These are phyloP conservation scores for Russula sp. DNA, from an alignment of 768 basidiomycete genomes.

Conservation along the genomic window DNA sequence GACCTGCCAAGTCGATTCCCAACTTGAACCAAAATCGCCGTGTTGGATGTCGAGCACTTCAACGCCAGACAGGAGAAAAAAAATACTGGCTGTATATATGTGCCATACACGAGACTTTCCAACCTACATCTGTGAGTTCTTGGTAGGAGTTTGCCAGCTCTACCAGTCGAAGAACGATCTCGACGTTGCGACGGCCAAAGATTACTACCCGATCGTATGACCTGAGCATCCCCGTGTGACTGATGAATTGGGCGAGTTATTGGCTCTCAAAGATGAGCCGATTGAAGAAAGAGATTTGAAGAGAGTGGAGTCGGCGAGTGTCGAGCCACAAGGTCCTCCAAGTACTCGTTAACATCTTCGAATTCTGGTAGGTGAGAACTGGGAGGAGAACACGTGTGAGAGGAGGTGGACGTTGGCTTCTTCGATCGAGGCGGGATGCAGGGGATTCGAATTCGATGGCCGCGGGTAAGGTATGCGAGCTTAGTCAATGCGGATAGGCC, in stretches of 20 bases:
- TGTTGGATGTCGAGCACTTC: not conserved
- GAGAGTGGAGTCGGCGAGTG: not conserved
- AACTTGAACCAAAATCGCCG: not conserved
- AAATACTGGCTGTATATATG: not conserved
- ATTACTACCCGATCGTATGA: not conserved
- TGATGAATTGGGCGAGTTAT: not conserved
- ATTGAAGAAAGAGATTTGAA: not conserved
- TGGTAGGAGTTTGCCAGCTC: not conserved
- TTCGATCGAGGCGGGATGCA: not conserved
- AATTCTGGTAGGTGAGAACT: not conserved
- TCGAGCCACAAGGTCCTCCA: constrained; percentile 7
- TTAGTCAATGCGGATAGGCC: not conserved
- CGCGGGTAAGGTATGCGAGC: not conserved
- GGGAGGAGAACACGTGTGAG: not conserved
- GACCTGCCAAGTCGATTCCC: not conserved
- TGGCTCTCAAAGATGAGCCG: not conserved
- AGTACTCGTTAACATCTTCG: not conserved
- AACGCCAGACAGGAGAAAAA: not conserved
- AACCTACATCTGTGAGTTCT: not conserved
- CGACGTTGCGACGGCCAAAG: not conserved
- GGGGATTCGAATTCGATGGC: not conserved
- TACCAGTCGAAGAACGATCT: not conserved
- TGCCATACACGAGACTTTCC: not conserved
- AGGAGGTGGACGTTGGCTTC: not conserved
- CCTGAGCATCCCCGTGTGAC: not conserved